Base-by-base conservation (phyloP, 2,329 filamentous ascomycete species). In the Alternaria arborescens region DNA sequence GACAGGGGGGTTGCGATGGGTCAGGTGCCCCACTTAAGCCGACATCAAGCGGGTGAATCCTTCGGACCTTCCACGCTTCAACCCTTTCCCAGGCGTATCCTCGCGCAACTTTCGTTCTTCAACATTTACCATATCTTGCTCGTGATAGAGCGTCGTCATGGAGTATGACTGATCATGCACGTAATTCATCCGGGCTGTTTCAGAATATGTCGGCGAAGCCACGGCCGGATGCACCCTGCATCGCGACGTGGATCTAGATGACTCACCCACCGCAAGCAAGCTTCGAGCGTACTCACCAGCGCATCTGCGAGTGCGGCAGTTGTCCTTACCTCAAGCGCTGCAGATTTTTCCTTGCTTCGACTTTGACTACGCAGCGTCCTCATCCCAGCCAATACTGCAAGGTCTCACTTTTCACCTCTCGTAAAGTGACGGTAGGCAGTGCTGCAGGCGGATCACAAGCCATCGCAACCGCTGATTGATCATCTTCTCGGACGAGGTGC, bases 181-280 rank as follows among this genome's bases (percentile, higher is more conserved):
- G 61, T 61, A 63, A 59, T 62, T 61, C 60, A 65, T 64, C 61
- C 61, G 62, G 51, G 34, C 61, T 52, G 73, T 77, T 78, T 76
- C 74, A 74, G 58, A 62, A 65, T 66, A 62, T 71, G 73, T 66
- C 65, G 69, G 67, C 64, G 53, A 62, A 55, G 57, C 58, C 43
- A 32, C 62, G 64, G 62, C 58, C 52, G 62, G 56, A 57, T 69
- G 65, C 58, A 57, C 53, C 53, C 65, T 69, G 69, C 69, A 70
- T 51, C 43, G 59, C 72, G 62, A 77, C 72, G 75, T 77, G 73
- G 64, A 70, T 42, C 61, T 57, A 56, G 63, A 66, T 77, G 75
- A 78, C 67, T 78, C 75, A 78, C 64, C 62, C 62, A 63, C 51
- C 55, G 57, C 58, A 62, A 68, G 52, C 61, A 66, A 43, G 57